Evolutionary conservation across 2,329 filamentous ascomycete species (phyloP).

Genomic region (Penicillium paneum): DNA sequence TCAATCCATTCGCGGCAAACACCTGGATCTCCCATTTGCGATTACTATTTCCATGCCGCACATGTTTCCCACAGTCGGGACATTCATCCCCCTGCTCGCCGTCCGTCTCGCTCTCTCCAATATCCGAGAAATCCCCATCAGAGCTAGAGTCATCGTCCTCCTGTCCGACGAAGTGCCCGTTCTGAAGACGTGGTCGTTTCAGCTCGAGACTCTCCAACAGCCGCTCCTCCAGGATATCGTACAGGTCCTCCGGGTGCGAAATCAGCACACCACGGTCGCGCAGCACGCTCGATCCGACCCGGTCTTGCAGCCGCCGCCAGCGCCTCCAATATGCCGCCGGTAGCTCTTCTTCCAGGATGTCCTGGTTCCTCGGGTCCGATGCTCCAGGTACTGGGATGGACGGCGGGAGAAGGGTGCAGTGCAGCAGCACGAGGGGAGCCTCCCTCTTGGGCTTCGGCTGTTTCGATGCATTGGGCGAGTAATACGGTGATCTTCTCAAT

Average conservation of each 20-base stretch:
- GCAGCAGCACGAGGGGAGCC: slow-evolving; percentile 58
- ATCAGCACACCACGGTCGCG: slow-evolving; percentile 58
- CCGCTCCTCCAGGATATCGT: slow-evolving; percentile 61
- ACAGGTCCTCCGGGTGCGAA: slow-evolving; percentile 61
- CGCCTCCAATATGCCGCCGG: slow-evolving; percentile 45
- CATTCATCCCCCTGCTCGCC: slow-evolving; percentile 45
- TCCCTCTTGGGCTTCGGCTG: slow-evolving; percentile 43
- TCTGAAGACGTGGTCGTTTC: slow-evolving; percentile 53
- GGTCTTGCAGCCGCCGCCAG: slow-evolving; percentile 55
- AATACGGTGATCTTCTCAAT: slow-evolving; percentile 34
- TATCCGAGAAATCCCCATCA: slow-evolving; percentile 26
- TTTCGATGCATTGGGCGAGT: slow-evolving; percentile 30
- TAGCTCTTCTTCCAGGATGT: slow-evolving; percentile 50
- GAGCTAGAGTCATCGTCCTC: slow-evolving; percentile 25
- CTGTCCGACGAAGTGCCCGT: slow-evolving; percentile 55
- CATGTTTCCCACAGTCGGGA: slow-evolving; percentile 49
- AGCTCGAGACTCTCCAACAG: slow-evolving; percentile 60
- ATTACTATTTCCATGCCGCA: slow-evolving; percentile 47
- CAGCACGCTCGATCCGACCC: slow-evolving; percentile 52
- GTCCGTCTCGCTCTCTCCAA: slow-evolving; percentile 36
- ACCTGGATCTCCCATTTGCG: slow-evolving; percentile 69
- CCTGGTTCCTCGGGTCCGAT: slow-evolving; percentile 33
- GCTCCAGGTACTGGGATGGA: slow-evolving; percentile 48
- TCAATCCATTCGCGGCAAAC: slow-evolving; percentile 90
- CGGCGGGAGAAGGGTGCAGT: slow-evolving; percentile 58